phyloP scores from a whole-genome alignment of 148 eudicot genomes.

The Salicornia ramosissima region DNA sequence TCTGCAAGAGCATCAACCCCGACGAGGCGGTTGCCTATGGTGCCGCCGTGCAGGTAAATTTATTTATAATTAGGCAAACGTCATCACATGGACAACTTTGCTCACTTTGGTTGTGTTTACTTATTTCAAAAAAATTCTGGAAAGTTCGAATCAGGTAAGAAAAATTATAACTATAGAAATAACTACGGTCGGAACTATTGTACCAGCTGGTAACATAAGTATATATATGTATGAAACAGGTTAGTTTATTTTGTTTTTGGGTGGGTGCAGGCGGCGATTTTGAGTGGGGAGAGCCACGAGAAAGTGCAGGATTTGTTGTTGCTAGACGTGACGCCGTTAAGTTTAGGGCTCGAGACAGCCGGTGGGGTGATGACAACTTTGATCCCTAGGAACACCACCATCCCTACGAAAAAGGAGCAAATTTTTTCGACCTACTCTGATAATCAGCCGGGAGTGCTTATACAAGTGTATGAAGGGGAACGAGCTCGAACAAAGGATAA shows the following conservation, averaged over 20 bases:
- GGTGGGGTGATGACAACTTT: slow-evolving; percentile 23
- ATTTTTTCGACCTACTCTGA: slow-evolving; percentile 25
- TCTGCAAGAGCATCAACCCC: slow-evolving; percentile 25
- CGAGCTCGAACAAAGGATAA: slow-evolving; percentile 22
- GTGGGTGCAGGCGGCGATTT: slow-evolving; percentile 15
- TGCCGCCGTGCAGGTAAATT: slow-evolving; percentile 12
- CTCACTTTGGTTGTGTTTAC: too few species aligned
- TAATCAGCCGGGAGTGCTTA: slow-evolving; percentile 17
- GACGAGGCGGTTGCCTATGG: slow-evolving; percentile 28
- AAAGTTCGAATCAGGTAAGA: too few species aligned
- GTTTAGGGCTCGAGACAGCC: slow-evolving; percentile 19
- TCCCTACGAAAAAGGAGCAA: slow-evolving; percentile 25
- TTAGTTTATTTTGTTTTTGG: not conserved
- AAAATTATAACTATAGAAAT: too few species aligned
- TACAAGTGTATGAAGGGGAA: slow-evolving; percentile 24
- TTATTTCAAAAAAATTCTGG: too few species aligned
- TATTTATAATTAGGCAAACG: too few species aligned
- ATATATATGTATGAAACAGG: too few species aligned
- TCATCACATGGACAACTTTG: too few species aligned
- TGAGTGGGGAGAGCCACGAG: slow-evolving; percentile 19
- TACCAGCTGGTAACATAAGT: too few species aligned
- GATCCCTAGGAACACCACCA: slow-evolving; percentile 21
- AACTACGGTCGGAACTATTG: too few species aligned
- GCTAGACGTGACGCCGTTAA: slow-evolving; percentile 18
- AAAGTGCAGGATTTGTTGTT: slow-evolving; percentile 23